Conservation (phyloP, 2,329 filamentous ascomycete genomes). For the Ascochyta pisi region DNA sequence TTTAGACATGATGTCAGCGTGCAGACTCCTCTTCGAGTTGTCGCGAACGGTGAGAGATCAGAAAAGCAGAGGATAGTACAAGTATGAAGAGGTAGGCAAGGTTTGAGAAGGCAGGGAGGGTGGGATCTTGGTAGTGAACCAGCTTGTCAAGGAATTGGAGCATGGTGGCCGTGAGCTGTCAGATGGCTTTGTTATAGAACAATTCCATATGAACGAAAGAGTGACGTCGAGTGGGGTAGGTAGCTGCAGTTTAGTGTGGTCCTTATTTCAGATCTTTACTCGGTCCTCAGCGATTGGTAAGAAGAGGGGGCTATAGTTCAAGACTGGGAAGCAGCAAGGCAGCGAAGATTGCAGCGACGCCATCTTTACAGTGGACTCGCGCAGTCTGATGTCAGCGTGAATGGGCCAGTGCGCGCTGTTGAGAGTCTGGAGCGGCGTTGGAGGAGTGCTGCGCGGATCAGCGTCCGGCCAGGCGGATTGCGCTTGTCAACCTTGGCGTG, state of each 20-base stretch:
- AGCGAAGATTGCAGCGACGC: neutral
- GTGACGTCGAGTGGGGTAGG: conserved; percentile 19
- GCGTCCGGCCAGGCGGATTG: neutral
- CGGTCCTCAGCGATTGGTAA: neutral
- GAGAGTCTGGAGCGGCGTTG: conserved; percentile 5
- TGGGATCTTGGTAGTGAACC: conserved; percentile 40
- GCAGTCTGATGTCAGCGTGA: conserved; percentile 3
- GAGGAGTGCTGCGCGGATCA: neutral
- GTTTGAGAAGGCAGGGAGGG: conserved; percentile 40
- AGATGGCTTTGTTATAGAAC: conserved; percentile 4
- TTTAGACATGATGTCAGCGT: conserved; percentile 24
- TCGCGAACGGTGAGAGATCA: conserved; percentile 35
- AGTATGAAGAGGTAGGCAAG: conserved; percentile 39
- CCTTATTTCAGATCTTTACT: conserved; percentile 4
- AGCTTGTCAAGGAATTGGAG: conserved; percentile 38
- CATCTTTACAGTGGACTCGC: neutral
- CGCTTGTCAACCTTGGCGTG: neutral
- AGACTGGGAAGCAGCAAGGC: neutral
- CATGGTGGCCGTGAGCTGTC: conserved; percentile 22
- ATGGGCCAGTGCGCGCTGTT: neutral
- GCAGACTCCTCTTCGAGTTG: conserved; percentile 17
- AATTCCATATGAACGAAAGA: conserved; percentile 10
- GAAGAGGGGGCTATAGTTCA: neutral
- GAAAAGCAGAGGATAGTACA: conserved; percentile 32
- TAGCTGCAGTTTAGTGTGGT: conserved; percentile 12